Base-by-base conservation (phyloP, 1,284 basidiomycete species). In the Ustilago crameri region DNA sequence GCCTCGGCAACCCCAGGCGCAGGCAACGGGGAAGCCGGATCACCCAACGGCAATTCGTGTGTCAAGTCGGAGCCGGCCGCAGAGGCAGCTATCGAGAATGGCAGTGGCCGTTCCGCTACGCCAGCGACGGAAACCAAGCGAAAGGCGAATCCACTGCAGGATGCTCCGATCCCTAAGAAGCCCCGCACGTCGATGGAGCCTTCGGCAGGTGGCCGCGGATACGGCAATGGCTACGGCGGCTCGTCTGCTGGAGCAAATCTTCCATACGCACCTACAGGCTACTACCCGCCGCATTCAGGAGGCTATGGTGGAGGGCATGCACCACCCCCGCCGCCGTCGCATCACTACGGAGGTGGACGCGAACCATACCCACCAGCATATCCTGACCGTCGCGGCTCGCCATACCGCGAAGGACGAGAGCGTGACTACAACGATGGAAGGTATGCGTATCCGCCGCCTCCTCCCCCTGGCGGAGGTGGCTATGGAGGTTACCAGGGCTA, bases 121-220 rank as follows among this genome's bases (percentile, higher is more conserved):
- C 32, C 53, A 15, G 41, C 60, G 10, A 34, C 44, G n/a, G 63
- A 67, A 12, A 45, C 46, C 49, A 73, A 73, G 53, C 59, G 70
- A 15, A 73, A 73, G 45, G 64, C 64, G 2, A 63, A 67, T 22
- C 56, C 64, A 27, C 42, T 73, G 46, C 70, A 63, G 35, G 64
- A 73, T 34, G 70, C 64, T 8, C 70, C 70, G 35, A 73, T 73
- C 52, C 70, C 70, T n/a, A 73, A 73, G 53, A 73, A 73, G 56
- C 60, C 70, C 17, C 70, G 70, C 40, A 68, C 70, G 5, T 73
- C 70, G 46, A 65, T 71, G 58, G 62, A 70, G 34, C 61, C 61
- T 0, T 60, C 55, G 5, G 51, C 35, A n/a, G 49, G 56, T 9
- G 50, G 67, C 18, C 23, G 53, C 18, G 45, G 60, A 18, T 64